Conservation (phyloP, 140 eudicot genomes). For the Cichorium intybus region DNA sequence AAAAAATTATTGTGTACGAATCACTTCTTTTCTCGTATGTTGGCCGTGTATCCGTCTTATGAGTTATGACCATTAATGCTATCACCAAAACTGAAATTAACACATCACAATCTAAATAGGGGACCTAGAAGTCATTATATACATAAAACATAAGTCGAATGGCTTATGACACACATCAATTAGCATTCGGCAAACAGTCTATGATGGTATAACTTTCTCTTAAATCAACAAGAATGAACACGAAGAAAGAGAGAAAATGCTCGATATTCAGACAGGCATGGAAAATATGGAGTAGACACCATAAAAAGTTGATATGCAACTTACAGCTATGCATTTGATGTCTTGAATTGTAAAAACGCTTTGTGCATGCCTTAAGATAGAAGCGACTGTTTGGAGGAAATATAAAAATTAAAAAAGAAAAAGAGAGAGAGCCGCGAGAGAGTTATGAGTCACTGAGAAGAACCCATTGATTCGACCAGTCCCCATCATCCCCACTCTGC, state of each 20-base stretch:
- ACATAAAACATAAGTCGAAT: neutral
- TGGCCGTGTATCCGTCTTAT: too few relatives aligned
- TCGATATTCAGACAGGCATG: neutral
- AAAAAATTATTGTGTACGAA: too few relatives aligned
- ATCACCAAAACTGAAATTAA: neutral
- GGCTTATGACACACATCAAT: neutral
- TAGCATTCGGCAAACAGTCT: neutral
- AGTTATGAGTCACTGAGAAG: constrained; percentile 34
- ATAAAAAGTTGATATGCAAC: neutral
- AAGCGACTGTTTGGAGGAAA: constrained; percentile 14
- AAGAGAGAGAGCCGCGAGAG: constrained; percentile 26
- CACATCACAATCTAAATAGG: neutral
- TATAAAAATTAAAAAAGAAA: constrained; percentile 2
- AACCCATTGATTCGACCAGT: constrained; percentile 49
- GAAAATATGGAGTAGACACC: neutral
- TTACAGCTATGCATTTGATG: neutral
- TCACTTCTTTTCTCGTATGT: too few relatives aligned
- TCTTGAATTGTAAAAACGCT: neutral
- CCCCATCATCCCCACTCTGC: constrained; percentile 40
- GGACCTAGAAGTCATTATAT: neutral
- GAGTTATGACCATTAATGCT: neutral
- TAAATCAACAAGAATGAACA: neutral
- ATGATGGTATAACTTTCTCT: too few relatives aligned
- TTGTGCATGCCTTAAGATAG: neutral
- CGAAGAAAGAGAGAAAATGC: too few relatives aligned